phyloP scores from a whole-genome alignment of 176 grass and related monocot genomes.

The Saccharum officinarum region DNA sequence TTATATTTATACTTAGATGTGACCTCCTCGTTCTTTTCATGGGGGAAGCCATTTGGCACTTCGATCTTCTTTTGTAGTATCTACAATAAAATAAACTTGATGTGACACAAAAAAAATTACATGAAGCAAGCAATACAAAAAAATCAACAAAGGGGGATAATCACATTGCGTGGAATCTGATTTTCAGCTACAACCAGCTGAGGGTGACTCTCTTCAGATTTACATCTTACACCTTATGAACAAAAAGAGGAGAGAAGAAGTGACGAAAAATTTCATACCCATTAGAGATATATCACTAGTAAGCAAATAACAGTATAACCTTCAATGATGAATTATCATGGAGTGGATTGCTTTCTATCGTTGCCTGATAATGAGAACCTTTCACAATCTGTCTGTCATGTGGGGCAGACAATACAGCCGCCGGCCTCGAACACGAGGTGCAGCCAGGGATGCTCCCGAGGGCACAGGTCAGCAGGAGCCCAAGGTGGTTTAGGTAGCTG shows the following conservation, averaged over 20 bases:
- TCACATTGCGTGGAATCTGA: slow-evolving; percentile 10
- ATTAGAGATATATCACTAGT: not conserved
- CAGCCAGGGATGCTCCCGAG: no score
- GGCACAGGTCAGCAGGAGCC: no score
- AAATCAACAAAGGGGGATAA: not conserved
- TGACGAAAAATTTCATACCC: not conserved
- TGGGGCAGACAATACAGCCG: no score
- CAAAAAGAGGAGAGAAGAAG: not conserved
- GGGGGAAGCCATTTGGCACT: not conserved
- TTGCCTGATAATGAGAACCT: not conserved
- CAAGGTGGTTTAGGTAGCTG: no score
- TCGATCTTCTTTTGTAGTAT: not conserved
- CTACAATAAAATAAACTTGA: slow-evolving; percentile 10
- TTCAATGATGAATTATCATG: not conserved
- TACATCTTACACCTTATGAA: slow-evolving; percentile 3
- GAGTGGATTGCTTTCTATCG: not conserved
- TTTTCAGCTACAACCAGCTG: slow-evolving; percentile 17
- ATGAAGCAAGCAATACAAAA: not conserved
- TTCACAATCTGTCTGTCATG: not conserved
- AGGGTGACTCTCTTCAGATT: slow-evolving; percentile 10
- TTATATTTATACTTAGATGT: slow-evolving; percentile 15
- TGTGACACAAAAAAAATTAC: not conserved
- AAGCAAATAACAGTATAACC: not conserved
- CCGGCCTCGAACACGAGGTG: no score
- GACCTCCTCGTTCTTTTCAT: slow-evolving; percentile 9